Percentiles rank a stretch among this genome's conserved stretches.
phyloP scores from a whole-genome alignment of 177 flowering plant species.

The Vitis hybrid region DNA sequence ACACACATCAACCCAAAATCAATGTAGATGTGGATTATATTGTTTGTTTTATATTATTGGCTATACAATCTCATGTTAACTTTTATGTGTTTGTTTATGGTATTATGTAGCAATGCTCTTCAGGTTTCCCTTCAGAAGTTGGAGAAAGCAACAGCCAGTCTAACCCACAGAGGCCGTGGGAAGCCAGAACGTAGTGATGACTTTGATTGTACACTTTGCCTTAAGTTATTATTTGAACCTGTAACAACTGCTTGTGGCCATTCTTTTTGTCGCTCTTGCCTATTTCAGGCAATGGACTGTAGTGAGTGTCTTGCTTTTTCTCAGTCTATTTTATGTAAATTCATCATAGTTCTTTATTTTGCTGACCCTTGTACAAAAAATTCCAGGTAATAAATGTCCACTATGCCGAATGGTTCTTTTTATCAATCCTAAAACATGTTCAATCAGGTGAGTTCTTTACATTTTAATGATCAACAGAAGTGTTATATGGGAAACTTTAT shows the following conservation, averaged over 20 bases:
- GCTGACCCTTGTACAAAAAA: constrained; percentile 11
- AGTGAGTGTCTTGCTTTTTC: constrained; percentile 35
- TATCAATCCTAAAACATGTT: constrained; percentile 71
- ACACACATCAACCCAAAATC: too few relatives aligned
- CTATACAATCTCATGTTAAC: background rate
- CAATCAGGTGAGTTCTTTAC: constrained; percentile 58
- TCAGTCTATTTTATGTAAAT: background rate
- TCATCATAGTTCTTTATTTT: constrained; percentile 2
- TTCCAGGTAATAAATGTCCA: constrained; percentile 88
- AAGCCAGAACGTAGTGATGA: constrained; percentile 72
- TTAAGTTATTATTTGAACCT: constrained; percentile 86
- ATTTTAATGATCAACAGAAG: background rate
- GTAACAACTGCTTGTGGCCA: constrained; percentile 97
- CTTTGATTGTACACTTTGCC: constrained; percentile 90
- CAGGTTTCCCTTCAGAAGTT: constrained; percentile 51
- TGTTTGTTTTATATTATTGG: background rate
- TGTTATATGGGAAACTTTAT: background rate
- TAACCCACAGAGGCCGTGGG: constrained; percentile 33
- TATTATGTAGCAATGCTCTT: constrained; percentile 56
- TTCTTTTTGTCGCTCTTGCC: constrained; percentile 87
- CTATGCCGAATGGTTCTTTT: constrained; percentile 90
- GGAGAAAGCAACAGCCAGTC: constrained; percentile 36
- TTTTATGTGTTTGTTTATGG: constrained; percentile 16
- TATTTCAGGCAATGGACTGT: constrained; percentile 93
- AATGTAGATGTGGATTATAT: background rate